phyloP scores from a whole-genome alignment of 2,329 filamentous ascomycete species.

The Orbilia quercus region DNA sequence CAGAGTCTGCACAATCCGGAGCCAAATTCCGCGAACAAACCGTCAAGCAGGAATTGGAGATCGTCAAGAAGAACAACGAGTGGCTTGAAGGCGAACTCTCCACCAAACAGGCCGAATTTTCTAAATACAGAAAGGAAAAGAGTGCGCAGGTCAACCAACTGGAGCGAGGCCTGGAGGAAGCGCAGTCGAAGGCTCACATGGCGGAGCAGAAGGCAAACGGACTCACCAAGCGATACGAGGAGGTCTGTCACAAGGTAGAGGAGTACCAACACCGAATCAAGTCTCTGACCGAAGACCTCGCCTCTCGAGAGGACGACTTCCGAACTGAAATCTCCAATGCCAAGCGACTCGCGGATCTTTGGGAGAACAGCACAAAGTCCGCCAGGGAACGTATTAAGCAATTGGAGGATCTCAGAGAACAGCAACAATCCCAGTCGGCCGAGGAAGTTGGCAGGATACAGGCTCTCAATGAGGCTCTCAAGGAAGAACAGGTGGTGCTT shows the following conservation, averaged over 20 bases:
- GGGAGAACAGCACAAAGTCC: constrained; percentile 78
- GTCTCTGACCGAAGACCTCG: constrained; percentile 83
- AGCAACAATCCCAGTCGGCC: constrained; percentile 70
- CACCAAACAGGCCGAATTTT: constrained; percentile 84
- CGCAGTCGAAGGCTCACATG: constrained; percentile 74
- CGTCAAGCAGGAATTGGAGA: constrained; percentile 87
- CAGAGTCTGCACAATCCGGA: constrained; percentile 80
- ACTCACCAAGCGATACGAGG: constrained; percentile 81
- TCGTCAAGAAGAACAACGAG: constrained; percentile 88
- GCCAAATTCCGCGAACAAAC: constrained; percentile 91
- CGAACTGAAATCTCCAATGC: constrained; percentile 85
- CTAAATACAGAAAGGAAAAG: constrained; percentile 95
- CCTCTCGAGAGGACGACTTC: constrained; percentile 85
- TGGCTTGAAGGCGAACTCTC: constrained; percentile 94
- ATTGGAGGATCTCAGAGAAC: constrained; percentile 63
- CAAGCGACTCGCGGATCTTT: constrained; percentile 82
- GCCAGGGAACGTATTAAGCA: constrained; percentile 71
- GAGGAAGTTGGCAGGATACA: constrained; percentile 69
- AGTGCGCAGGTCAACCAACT: constrained; percentile 87
- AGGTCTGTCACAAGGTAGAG: constrained; percentile 86
- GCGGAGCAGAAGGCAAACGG: constrained; percentile 66
- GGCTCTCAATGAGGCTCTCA: constrained; percentile 69
- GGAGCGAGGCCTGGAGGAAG: constrained; percentile 88
- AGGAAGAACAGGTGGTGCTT: constrained; percentile 71
- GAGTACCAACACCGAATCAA: constrained; percentile 84